Evolutionary conservation across 176 grass and related monocot genomes (phyloP), one percentile per base, ranked within the genome.

Genomic region (Otatea glauca): DNA sequence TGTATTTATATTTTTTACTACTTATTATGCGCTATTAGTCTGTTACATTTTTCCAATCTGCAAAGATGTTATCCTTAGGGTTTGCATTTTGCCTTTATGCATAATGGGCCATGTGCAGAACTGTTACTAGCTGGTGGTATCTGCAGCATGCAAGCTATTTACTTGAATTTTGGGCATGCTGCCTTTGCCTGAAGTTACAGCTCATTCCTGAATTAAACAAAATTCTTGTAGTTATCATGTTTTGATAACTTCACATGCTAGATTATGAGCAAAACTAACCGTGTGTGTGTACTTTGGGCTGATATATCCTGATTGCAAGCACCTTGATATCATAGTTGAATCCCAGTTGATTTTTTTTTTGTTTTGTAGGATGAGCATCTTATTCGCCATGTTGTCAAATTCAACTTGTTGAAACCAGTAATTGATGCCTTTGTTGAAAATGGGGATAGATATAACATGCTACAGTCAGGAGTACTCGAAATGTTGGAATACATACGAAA

Each of bases 381-480:
- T 78, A 74, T 94, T 94, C 91, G 92, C 56, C 93, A 99, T 87
- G 89, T 96, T 92, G 92, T 93, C 16, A 94, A 94, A 65, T 88
- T 92, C 62, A 94, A 99, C 89, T 81, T 94, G 45, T 86, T 99
- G 62, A 99, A 94, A 81, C 93, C 97, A 79, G 86, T 99, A 82
- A 89, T 99, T 41, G 88, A 96, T 4, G 90, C 63, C 34, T 96
- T 99, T 78, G 80, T 90, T 82, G 84, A 96, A 74, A 99, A 99
- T 66, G 97, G 97, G 45, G 78, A 94, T 78, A 89, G 82, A 86
- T 99, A 99, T 50, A 99, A 99, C 86, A 94, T 99, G 93, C 79
- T 99, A 72, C 97, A 99, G 68, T 99, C 97, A 27, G 88, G 88
- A 84, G 86, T 99, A 79, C 91, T 99, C 0, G 97, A 99, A 83